Evolutionary conservation across 176 grass and related monocot species (phyloP).

Genomic region (Bonia amplexicaulis): DNA sequence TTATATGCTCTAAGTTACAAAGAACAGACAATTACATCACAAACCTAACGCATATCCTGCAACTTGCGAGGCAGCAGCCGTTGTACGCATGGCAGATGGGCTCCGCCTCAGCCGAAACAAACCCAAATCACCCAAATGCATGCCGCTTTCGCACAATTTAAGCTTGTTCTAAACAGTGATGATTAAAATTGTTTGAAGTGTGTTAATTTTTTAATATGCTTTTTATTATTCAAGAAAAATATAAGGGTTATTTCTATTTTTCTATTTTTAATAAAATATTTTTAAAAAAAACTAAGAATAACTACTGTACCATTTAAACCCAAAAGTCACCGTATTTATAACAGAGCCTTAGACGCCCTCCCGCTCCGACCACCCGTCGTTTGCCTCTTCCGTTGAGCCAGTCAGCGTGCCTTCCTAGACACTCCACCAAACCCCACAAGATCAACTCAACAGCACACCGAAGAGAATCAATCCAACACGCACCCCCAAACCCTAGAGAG

Average conservation of each 20-base stretch:
- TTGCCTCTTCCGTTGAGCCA: slow-evolving; percentile 24
- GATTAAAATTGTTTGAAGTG: no score
- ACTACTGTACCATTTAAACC: no score
- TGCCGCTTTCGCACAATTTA: slow-evolving; percentile 15
- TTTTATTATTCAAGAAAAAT: no score
- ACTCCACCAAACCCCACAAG: slow-evolving; percentile 23
- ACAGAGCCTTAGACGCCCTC: not conserved
- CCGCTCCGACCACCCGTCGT: not conserved
- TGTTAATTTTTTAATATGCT: no score
- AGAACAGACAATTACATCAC: not conserved
- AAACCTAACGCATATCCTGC: slow-evolving; percentile 3
- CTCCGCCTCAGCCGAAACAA: not conserved
- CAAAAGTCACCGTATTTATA: no score
- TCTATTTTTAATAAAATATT: no score
- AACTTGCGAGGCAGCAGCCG: not conserved
- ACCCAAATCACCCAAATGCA: not conserved
- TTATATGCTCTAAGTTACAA: no score
- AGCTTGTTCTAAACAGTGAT: no score
- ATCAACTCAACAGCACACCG: not conserved
- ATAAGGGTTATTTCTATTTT: no score
- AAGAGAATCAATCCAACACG: slow-evolving; percentile 8
- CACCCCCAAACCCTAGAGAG: not conserved
- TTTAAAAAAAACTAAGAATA: no score
- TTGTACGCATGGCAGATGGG: slow-evolving; percentile 6
- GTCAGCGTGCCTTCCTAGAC: slow-evolving; percentile 22